Conservation (phyloP, 768 basidiomycete genomes). For the Kondoa subrosea region DNA sequence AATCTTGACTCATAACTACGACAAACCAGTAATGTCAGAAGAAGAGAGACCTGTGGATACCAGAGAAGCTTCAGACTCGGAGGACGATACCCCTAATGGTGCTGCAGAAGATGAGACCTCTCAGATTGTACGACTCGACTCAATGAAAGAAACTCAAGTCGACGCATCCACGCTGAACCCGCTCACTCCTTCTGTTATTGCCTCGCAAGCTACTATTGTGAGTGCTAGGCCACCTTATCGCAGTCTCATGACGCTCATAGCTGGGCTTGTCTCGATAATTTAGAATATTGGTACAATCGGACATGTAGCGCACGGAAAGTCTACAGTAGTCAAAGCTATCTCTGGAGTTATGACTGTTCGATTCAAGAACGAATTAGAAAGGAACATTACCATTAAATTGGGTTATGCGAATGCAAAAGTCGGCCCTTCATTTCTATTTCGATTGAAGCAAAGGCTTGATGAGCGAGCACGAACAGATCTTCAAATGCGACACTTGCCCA, state of each 20-base stretch:
- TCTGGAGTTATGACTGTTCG: slow-evolving; percentile 95
- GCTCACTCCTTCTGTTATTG: slow-evolving; percentile 49
- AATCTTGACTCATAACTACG: too few species aligned
- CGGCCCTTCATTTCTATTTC: slow-evolving; percentile 27
- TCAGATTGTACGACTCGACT: not conserved
- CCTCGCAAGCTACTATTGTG: slow-evolving; percentile 63
- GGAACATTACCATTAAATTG: slow-evolving; percentile 98
- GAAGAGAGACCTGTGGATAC: not conserved
- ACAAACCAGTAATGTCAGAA: not conserved
- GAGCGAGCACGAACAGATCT: slow-evolving; percentile 53
- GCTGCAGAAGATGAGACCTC: not conserved
- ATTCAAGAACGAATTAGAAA: slow-evolving; percentile 96
- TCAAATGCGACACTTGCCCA: slow-evolving; percentile 93
- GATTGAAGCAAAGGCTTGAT: not conserved
- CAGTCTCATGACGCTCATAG: not conserved
- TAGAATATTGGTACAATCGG: slow-evolving; percentile 67
- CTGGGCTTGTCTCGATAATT: not conserved
- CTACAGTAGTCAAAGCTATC: slow-evolving; percentile 93
- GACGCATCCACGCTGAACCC: slow-evolving; percentile 70
- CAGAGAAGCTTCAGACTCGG: not conserved
- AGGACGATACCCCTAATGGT: not conserved
- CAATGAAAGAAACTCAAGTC: slow-evolving; percentile 1
- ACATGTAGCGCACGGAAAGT: slow-evolving; percentile 96
- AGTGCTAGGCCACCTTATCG: not conserved
- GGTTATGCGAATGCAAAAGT: slow-evolving; percentile 99